Evolutionary conservation across 257 asterid species (phyloP), one percentile per base, ranked within the genome.

Genomic region (Echium plantagineum): DNA sequence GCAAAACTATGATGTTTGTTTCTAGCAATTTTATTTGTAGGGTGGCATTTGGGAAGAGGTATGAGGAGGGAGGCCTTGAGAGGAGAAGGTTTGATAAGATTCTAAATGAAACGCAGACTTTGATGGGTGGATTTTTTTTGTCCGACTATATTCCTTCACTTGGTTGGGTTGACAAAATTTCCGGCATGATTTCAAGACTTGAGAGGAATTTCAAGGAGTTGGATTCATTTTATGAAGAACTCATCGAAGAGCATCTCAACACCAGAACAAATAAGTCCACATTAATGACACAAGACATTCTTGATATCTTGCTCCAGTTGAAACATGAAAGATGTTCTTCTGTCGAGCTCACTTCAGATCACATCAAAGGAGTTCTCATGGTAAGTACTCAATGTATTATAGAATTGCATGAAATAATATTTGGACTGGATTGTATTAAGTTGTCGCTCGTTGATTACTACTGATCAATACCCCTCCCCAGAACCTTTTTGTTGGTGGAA

Each of bases 331-430:
- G 47, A 32, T 52, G 51, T 1, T 48, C 63, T 17, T 49, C 74
- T 0, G 9, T 65, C 52, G 51, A 58, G 18, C 64, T 75, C 17
- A 71, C 81, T 3, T 1, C 48, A 21, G 65, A 75, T 55, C 77
- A 66, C 55, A 58, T 75, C 66, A 75, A 75, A 68, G 80, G 67
- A 21, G 20, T 71, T 15, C 63, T 71, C 4, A 55, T 65, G 80
- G 80, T 75, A 65, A 64, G 38, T n/a, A 19, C n/a, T 12, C 49
- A 10, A 47, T 15, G 32, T 28, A 28, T 28, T 28, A 3, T 3
- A 4, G 32, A 28, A 2, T 28, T 28, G 32, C 7, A 28, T 28
- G 32, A 28, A 28, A 28, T 28, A 28, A 28, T 28, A 28, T 28
- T 28, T 28, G 3, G 55, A 51, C 1, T 51, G 55, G 2, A 16